phyloP scores from a whole-genome alignment of 1,284 basidiomycete species.

The Leucoagaricus sp. region DNA sequence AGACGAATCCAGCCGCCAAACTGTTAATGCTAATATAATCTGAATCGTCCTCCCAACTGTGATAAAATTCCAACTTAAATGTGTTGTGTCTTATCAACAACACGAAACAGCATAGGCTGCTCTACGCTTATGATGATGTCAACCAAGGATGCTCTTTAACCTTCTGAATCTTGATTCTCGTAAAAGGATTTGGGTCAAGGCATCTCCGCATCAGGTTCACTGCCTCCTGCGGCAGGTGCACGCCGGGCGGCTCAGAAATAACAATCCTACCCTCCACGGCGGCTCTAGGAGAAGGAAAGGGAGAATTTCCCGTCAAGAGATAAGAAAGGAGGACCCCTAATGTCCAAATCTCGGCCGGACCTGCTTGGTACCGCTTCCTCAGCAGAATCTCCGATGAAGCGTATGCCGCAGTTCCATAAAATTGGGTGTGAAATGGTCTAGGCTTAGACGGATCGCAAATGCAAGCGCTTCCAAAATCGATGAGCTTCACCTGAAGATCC shows the following conservation, averaged over 20 bases:
- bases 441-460: conserved; percentile 69
- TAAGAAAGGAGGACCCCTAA: conserved; percentile 89
- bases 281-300: conserved; percentile 76
- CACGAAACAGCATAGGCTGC: not conserved
- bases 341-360: conserved; percentile 89
- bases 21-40: not conserved
- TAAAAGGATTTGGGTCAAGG: conserved; percentile 69
- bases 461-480: conserved; percentile 91
- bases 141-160: conserved; percentile 83
- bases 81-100: not conserved
- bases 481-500: conserved; percentile 74
- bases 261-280: conserved; percentile 58
- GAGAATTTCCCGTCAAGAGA: conserved; percentile 83
- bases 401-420: conserved; percentile 83
- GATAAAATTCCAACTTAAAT: not conserved
- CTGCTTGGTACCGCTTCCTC: conserved; percentile 73
- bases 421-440: conserved; percentile 70
- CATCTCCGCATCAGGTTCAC: conserved; percentile 73
- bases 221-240: conserved; percentile 41
- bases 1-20: conserved; percentile 1
- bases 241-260: conserved; percentile 39
- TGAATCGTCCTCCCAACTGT: not conserved
- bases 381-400: conserved; percentile 81
- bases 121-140: conserved; percentile 6
- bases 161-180: conserved; percentile 69